Base-by-base conservation (phyloP, 805 yeast genomes). In the Hanseniaspora hatyaiensis region DNA sequence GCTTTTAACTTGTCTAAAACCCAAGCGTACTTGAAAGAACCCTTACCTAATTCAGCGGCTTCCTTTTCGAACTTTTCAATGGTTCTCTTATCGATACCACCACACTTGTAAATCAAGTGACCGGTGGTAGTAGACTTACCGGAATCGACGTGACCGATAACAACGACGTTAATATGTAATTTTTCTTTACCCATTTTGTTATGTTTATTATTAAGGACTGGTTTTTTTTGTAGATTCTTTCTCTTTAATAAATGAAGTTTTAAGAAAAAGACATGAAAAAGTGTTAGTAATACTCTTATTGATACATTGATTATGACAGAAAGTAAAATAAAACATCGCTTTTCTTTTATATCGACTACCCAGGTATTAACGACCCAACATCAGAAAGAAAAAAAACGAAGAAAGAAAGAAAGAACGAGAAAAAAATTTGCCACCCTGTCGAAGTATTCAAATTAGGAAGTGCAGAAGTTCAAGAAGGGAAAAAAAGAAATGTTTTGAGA, bases 71-170 rank as follows among this genome's bases (percentile, higher is more conserved):
- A 85, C 85, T 86, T 86, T 79, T 87, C 95, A 68, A 86, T 86
- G 71, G 95, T 87, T 80, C 96, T 83, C 85, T 86, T 87, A 77
- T 87, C 96, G 65, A 85, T 85, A 82, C 94, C 96, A 83, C 96
- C 96, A 78, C 96, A 88, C 89, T 87, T 87, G 94, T 71, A 88
- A 70, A 88, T 87, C 75, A 88, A 83, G 82, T 88, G 96, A 75
- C 96, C 96, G 71, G 97, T 88, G 74, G 96, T 89, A 69, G 97
- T 88, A 58, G 96, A 89, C 78, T 84, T 83, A 76, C 89, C 89
- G 66, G 96, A 88, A 77, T 89, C 97, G 96, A 92, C 97, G 95
- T 89, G 97, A 75, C 97, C 98, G 74, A 89, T 89, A 71, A 92
- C 97, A 74, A 92, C 98, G 77, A 89, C 94, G 95, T 89, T 89